These are phyloP conservation scores for Lipomyces sp. DNA, from an alignment of 805 yeast genomes.

Conservation along the genomic window DNA sequence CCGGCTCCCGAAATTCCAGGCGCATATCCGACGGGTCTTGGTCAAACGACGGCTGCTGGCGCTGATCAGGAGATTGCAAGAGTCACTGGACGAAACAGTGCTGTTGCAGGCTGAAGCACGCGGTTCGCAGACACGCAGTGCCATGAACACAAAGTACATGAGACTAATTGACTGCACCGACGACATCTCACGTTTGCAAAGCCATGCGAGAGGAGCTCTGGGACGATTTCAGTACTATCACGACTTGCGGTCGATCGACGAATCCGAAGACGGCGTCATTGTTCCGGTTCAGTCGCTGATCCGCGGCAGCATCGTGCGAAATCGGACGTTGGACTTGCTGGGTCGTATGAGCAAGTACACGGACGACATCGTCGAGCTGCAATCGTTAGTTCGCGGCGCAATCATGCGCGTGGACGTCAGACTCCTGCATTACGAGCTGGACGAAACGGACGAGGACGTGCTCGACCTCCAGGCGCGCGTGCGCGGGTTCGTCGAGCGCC, in stretches of 20 bases:
- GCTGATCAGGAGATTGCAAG: constrained; percentile 4
- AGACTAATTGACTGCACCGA: constrained; percentile 26
- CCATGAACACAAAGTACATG: constrained; percentile 20
- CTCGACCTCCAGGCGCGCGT: constrained; percentile 37
- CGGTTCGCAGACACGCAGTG: constrained; percentile 40
- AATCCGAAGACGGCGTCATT: constrained; percentile 20
- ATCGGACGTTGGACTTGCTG: constrained; percentile 9
- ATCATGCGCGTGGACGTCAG: constrained; percentile 38
- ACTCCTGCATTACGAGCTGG: constrained; percentile 37
- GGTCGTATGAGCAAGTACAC: constrained; percentile 12
- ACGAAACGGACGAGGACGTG: constrained; percentile 35
- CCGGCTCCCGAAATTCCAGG: constrained; percentile 18
- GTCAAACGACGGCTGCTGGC: constrained; percentile 5
- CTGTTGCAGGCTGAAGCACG: constrained; percentile 56
- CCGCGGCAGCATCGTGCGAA: constrained; percentile 46
- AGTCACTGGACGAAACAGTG: constrained; percentile 34
- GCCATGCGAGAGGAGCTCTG: constrained; percentile 32
- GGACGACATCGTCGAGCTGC: constrained; percentile 36
- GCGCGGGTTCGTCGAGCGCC: constrained; percentile 38
- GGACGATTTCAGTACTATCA: constrained; percentile 23
- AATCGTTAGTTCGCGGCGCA: constrained; percentile 40
- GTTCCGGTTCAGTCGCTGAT: constrained; percentile 36
- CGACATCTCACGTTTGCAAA: constrained; percentile 31
- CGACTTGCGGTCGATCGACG: constrained; percentile 19
- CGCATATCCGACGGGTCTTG: constrained; percentile 15